Percentiles rank a stretch among this genome's conserved stretches.
These are phyloP conservation scores for Chlorophyllum brunneum DNA, from an alignment of 768 basidiomycete species.

Conservation along the genomic window DNA sequence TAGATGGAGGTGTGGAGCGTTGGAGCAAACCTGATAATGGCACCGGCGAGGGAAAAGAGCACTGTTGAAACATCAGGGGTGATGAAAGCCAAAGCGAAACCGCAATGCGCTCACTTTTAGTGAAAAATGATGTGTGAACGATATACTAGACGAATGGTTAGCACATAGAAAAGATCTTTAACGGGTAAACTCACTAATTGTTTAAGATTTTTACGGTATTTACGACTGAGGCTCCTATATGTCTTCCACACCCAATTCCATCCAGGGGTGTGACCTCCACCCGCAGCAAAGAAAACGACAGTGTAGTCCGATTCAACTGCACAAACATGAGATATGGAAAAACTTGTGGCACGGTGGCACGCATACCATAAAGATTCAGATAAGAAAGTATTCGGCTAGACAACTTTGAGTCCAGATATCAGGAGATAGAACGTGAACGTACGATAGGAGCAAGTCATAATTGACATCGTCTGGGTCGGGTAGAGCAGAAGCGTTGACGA, in stretches of 20 bases:
- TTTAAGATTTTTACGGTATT: slow-evolving; percentile 88
- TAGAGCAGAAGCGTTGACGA: slow-evolving; percentile 77
- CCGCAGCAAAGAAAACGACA: slow-evolving; percentile 83
- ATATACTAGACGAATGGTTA: slow-evolving; percentile 54
- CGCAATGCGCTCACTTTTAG: slow-evolving; percentile 60
- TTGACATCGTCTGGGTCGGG: slow-evolving; percentile 75
- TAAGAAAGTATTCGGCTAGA: slow-evolving; percentile 72
- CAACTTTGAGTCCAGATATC: slow-evolving; percentile 15
- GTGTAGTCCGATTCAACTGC: slow-evolving; percentile 87
- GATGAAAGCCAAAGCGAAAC: neutral
- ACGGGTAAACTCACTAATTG: slow-evolving; percentile 50
- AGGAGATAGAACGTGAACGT: slow-evolving; percentile 24
- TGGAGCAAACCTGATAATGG: slow-evolving; percentile 69
- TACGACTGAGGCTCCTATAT: slow-evolving; percentile 73
- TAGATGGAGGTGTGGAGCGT: neutral
- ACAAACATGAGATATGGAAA: neutral
- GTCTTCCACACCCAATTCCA: slow-evolving; percentile 95
- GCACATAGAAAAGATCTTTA: neutral
- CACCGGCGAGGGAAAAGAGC: slow-evolving; percentile 85
- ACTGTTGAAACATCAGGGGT: slow-evolving; percentile 39
- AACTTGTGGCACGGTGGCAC: neutral
- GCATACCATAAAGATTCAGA: slow-evolving; percentile 73
- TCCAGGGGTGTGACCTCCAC: slow-evolving; percentile 64
- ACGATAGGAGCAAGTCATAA: slow-evolving; percentile 76
- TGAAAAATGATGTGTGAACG: slow-evolving; percentile 84